Evolutionary conservation across 352 stramenopile genomes (phyloP), one percentile per base, ranked within the genome.

Genomic region (Pythium scleroteichum): DNA sequence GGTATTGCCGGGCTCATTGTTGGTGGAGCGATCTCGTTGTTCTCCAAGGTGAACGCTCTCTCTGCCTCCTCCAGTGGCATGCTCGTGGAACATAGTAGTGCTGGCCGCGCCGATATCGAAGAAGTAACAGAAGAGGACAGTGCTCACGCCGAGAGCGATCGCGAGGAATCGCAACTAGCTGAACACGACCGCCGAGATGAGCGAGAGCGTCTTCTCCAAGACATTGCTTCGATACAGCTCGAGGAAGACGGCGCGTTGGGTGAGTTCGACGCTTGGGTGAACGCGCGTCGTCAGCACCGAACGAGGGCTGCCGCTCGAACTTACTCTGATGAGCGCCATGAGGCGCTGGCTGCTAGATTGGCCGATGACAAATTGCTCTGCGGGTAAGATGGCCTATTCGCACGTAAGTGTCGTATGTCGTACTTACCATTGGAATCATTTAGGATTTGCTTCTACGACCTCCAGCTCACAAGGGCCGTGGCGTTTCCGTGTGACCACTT

Each of bases 401-500:
- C 29, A 19, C 20, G 17, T 26, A 26, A n/a, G 12, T 41, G 17
- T 16, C 23, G 19, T 20, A 20, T n/a, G 19, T 9, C 46, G 33
- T 42, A 5, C 17, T 46, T 2, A 46, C 49, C 2, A 20, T 39
- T 23, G 13, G 0, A 46, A 20, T 45, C n/a, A 16, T 49, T 24
- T 32, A 88, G 78, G 13, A 90, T 90, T 55, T 90, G 80, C 64
- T 90, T 86, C 58, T 79, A 79, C 33, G 66, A 88, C 48, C 54
- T 90, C 16, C 59, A 85, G n/a, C 71, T 78, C 16, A 75, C 78
- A 20, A 67, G 76, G 32, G 69, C 76, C 0, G 72, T 90, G 12
- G 80, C 71, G 16, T 90, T 90, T 64, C 60, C 72, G 20, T 88
- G 80, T 57, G 69, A 90, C 59, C 80, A 90, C 46, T 87, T 88